A percentile compares a stretch with the other conserved stretches of the same genome.
Evolutionary conservation across 1,284 basidiomycete genomes (phyloP).

Genomic region (Phellopilus nigrolimitatus): DNA sequence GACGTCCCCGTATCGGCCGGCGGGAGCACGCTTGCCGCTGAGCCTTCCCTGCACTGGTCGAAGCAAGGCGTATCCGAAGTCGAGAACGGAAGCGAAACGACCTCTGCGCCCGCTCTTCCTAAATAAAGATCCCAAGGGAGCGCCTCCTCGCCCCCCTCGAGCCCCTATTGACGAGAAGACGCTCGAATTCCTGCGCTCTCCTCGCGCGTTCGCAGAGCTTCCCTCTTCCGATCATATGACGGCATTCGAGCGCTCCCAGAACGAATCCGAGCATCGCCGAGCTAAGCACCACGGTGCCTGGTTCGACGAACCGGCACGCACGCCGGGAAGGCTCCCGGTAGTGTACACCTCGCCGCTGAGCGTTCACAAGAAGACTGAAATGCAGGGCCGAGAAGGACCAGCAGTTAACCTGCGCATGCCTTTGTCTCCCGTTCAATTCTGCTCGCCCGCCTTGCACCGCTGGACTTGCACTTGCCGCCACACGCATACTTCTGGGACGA

Average conservation of each 20-base stretch:
- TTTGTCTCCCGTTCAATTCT: not conserved
- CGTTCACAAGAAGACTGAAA: slow-evolving; percentile 4
- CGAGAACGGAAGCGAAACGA: not conserved
- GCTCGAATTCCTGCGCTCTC: slow-evolving; percentile 11
- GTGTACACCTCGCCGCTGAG: not conserved
- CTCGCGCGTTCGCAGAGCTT: slow-evolving; percentile 15
- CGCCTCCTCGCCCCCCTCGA: not conserved
- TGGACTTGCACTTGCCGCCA: not conserved
- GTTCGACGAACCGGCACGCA: not conserved
- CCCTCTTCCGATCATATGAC: slow-evolving; percentile 6
- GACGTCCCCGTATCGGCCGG: not conserved
- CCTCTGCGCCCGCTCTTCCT: slow-evolving; percentile 7
- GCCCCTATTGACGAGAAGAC: slow-evolving; percentile 14
- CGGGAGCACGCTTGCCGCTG: not conserved
- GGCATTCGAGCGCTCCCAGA: not conserved
- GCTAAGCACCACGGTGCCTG: not conserved
- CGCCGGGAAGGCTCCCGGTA: not conserved
- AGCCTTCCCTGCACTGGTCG: not conserved
- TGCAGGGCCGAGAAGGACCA: slow-evolving; percentile 8
- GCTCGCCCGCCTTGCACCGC: not conserved
- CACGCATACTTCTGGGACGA: not conserved
- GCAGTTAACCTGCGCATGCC: not conserved
- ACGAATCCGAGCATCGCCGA: not conserved
- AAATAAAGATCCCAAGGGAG: not conserved
- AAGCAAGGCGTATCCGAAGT: not conserved